Base-by-base conservation (phyloP, 1,139 yeast species). In the Blastobotrys capitulatus region DNA sequence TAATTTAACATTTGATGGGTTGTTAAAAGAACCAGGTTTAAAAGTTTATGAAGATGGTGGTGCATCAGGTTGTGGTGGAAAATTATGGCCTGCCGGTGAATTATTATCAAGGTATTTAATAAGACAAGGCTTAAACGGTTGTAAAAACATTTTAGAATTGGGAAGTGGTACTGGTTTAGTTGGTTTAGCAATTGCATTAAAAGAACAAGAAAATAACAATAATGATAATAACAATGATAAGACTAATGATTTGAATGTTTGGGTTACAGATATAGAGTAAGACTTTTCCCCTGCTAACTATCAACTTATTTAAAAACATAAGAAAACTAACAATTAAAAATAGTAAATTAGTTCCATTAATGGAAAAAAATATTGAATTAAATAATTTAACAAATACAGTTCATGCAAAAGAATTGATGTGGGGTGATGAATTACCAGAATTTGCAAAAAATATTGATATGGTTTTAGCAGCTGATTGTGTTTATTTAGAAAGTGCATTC, bases 131-230 rank as follows among this genome's bases (percentile, higher is more conserved):
- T 47, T 59, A 25, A 39, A 46, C 10, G 50, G 55, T 1, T 57
- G 59, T 35, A 62, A 59, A 40, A 69, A 68, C 42, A 67, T 77
- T 3, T 58, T 78, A 15, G 83, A 78, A 54, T 62, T 78, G 18
- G 83, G 83, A 0, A 72, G 78, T 51, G 83, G 83, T 1, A 78
- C 83, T 0, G 82, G 82, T 0, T 64, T 78, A 1, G 78, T 75
- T 9, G 82, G 80, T 64, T 59, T 68, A 42, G 72, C 72, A 1
- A 59, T 69, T 20, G 73, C 65, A 2, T 50, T 57, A 31, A 60
- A 64, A 31, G 66, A 64, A 48, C 60, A 61, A 20, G 58, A 3
- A 9, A 29, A 12, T 12, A 29, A 29, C 9, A 29, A 29, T 4
- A 13, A 13, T 4, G 4, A 12, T 5, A 29, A 12, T 6, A 13